These are phyloP conservation scores for Calocera viscosa DNA, from an alignment of 768 basidiomycete species.

Conservation along the genomic window DNA sequence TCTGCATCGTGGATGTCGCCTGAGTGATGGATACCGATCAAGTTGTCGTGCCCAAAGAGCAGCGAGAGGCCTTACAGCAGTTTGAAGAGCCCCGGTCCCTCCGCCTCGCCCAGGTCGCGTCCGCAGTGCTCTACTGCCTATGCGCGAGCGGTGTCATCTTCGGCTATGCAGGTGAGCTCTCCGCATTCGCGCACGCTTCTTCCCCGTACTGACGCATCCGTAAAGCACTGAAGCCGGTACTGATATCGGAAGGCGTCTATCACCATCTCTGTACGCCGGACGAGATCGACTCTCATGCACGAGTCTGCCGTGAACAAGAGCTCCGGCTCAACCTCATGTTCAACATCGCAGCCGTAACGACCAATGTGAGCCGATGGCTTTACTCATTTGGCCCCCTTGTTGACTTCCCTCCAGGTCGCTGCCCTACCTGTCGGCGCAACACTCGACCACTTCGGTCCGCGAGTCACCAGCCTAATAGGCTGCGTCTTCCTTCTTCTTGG, in stretches of 20 bases:
- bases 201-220: not conserved
- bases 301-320: conserved; percentile 19
- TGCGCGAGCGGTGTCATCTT: conserved; percentile 24
- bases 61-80: not conserved
- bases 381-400: no score
- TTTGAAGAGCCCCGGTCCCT: not conserved
- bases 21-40: not conserved
- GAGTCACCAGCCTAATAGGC: conserved; percentile 25
- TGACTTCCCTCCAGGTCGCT: conserved; percentile 20
- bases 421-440: conserved; percentile 24
- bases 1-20: not conserved
- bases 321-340: conserved; percentile 26
- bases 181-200: not conserved
- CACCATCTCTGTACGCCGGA: conserved; percentile 20
- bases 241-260: conserved; percentile 27
- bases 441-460: conserved; percentile 26
- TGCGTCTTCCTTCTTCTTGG: conserved; percentile 25
- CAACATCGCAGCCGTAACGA: conserved; percentile 26
- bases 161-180: conserved; percentile 20
- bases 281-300: conserved; percentile 10
- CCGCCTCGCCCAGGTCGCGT: not conserved
- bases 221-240: conserved; percentile 28
- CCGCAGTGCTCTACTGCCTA: not conserved
- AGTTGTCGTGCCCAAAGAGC: not conserved
- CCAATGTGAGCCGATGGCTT: conserved; percentile 21